Evolutionary conservation across 495 filamentous ascomycete genomes (phyloP).

Genomic region (Hyaloscypha bicolor): DNA sequence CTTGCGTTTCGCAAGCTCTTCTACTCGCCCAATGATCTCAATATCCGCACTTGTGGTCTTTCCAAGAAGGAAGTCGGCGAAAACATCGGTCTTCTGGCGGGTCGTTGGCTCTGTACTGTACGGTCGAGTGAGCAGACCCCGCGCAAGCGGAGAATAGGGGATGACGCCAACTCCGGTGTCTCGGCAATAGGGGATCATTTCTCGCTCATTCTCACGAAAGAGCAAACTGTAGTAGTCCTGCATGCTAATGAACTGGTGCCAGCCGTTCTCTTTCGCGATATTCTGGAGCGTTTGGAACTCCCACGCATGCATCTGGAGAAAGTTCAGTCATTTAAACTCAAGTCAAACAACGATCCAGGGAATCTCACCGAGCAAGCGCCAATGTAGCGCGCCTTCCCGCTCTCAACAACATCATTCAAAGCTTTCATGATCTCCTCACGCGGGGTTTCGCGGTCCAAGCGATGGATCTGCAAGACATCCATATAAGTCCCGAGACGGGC

Average conservation of each 20-base stretch:
- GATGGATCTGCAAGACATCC: conserved; percentile 69
- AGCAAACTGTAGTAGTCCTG: conserved; percentile 62
- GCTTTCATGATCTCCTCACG: conserved; percentile 66
- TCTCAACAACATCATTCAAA: conserved; percentile 60
- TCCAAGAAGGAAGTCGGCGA: conserved; percentile 44
- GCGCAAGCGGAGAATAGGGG: conserved; percentile 60
- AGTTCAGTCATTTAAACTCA: neutral
- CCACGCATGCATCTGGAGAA: conserved; percentile 54
- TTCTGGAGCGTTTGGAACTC: conserved; percentile 54
- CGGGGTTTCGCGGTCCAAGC: conserved; percentile 52
- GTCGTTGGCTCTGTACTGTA: conserved; percentile 42
- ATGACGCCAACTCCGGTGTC: conserved; percentile 53
- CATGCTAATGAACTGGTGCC: conserved; percentile 65
- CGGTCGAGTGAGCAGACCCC: conserved; percentile 57
- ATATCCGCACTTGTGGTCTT: conserved; percentile 53
- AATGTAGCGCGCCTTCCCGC: conserved; percentile 62
- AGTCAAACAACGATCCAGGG: neutral
- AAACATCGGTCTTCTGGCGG: conserved; percentile 52
- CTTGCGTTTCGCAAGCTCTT: conserved; percentile 71
- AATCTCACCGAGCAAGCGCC: conserved; percentile 47
- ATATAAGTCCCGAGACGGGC: conserved; percentile 62
- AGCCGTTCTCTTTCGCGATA: conserved; percentile 51
- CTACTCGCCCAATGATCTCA: conserved; percentile 62
- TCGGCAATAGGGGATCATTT: conserved; percentile 63
- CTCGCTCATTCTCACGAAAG: conserved; percentile 65